phyloP scores from a whole-genome alignment of 2,329 filamentous ascomycete genomes.

The Alternaria hordeiaustralica region DNA sequence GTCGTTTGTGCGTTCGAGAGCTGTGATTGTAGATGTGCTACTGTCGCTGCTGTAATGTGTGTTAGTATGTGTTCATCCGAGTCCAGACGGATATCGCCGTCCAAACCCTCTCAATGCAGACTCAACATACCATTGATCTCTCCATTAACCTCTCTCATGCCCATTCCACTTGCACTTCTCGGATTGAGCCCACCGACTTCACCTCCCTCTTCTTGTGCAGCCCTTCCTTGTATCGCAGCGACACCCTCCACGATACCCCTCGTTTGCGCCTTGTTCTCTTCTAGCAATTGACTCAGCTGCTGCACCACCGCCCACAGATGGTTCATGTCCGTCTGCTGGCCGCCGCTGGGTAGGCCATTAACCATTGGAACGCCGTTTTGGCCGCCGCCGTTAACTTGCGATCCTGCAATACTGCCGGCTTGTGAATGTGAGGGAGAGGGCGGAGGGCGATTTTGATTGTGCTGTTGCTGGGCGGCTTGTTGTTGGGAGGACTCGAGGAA shows the following conservation, averaged over 20 bases:
- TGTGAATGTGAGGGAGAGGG: conserved; percentile 43
- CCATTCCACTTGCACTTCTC: conserved; percentile 10
- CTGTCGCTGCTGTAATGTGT: conserved; percentile 32
- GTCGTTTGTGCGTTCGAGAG: conserved; percentile 38
- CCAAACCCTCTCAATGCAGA: not conserved
- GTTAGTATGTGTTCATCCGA: conserved; percentile 5
- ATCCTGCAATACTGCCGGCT: conserved; percentile 18
- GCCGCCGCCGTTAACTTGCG: conserved; percentile 41
- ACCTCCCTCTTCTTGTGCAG: conserved; percentile 41
- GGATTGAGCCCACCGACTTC: conserved; percentile 13
- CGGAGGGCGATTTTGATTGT: conserved; percentile 37
- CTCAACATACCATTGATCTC: conserved; percentile 39
- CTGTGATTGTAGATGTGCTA: conserved; percentile 40
- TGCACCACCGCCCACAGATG: conserved; percentile 51
- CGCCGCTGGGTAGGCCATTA: conserved; percentile 48
- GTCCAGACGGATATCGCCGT: not conserved
- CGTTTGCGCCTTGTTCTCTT: conserved; percentile 50
- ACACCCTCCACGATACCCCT: conserved; percentile 48
- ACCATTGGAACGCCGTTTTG: conserved; percentile 48
- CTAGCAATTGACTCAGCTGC: conserved; percentile 48
- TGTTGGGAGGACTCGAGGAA: conserved; percentile 38
- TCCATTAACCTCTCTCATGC: conserved; percentile 43
- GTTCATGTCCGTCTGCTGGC: conserved; percentile 53
- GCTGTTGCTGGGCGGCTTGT: conserved; percentile 15
- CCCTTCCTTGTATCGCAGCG: conserved; percentile 46